Evolutionary conservation across 768 basidiomycete genomes (phyloP), one percentile per base, ranked within the genome.

Genomic region (Strobilomyces dryophilus): DNA sequence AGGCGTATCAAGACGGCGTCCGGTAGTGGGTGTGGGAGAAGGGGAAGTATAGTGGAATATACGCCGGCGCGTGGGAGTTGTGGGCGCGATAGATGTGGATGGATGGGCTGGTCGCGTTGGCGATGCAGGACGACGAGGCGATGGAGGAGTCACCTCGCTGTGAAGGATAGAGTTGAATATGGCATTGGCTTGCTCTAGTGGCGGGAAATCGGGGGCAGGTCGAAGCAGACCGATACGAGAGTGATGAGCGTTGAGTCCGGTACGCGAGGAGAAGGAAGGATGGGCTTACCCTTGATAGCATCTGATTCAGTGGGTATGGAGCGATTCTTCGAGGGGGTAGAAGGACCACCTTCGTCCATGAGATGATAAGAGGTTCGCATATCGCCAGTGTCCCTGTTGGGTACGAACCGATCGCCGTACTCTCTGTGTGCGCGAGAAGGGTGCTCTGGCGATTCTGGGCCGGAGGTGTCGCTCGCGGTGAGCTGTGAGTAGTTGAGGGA

Each of bases 141-240:
- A 83, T 3, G 82, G 78, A 5, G 88, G 86, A 0, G 87, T 87
- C 45, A 92, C 86, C 73, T 91, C 85, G 35, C 83, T 79, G 66
- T 90, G 83, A 18, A 92, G 73, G 55, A 92, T 81, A 26, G 86
- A 80, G 55, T 77, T 84, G 74, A 92, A 92, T 48, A 91, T 80
- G 11, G 86, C 77, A 64, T 92, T 92, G 49, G 89, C 88, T 82
- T 92, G 89, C 71, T 92, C 89, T 88, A 55, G 27, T 44, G 44
- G 51, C 42, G 31, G 37, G 37, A 9, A 2, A 48, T 31, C 36
- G 31, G n/a, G 15, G 4, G n/a, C 15, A 52, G 27, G 48, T 31
- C 60, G 58, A 55, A 69, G 67, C 50, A 14, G 45, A 42, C n/a
- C 40, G 39, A 52, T 51, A 64, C 65, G 18, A 41, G 34, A 55